These are phyloP conservation scores for Bipolaris zeicola DNA, from an alignment of 2,329 filamentous ascomycete species.

Conservation along the genomic window DNA sequence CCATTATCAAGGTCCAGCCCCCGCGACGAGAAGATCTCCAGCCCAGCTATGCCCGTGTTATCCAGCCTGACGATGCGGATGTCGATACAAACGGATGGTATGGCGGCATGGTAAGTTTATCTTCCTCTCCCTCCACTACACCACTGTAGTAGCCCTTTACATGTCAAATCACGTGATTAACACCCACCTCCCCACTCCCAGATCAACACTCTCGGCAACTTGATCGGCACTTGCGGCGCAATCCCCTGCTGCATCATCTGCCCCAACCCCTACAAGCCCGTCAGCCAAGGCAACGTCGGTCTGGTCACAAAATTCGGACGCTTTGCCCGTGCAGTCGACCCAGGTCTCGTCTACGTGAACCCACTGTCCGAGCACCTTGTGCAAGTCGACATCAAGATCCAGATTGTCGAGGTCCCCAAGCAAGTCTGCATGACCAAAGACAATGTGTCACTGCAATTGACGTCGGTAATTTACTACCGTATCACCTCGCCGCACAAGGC, in stretches of 20 bases:
- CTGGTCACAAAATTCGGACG: conserved; percentile 93
- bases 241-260: conserved; percentile 90
- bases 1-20: conserved; percentile 69
- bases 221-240: conserved; percentile 80
- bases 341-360: conserved; percentile 96
- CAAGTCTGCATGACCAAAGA: conserved; percentile 99
- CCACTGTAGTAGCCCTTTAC: not conserved
- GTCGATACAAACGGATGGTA: conserved; percentile 84
- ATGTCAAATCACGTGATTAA: not conserved
- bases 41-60: conserved; percentile 73
- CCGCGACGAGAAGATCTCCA: conserved; percentile 84
- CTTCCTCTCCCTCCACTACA: no score
- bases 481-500: conserved; percentile 95
- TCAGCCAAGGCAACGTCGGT: conserved; percentile 91
- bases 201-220: conserved; percentile 75
- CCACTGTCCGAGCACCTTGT: conserved; percentile 87
- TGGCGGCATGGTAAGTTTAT: conserved; percentile 64
- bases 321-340: conserved; percentile 95
- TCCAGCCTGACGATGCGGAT: conserved; percentile 68
- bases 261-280: conserved; percentile 94
- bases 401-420: conserved; percentile 94
- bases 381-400: conserved; percentile 98
- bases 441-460: conserved; percentile 92
- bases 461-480: conserved; percentile 99
- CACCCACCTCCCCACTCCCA: conserved; percentile 5